These are phyloP conservation scores for Microcyclospora tardicrescens DNA, from an alignment of 2,329 filamentous ascomycete genomes.

Conservation along the genomic window DNA sequence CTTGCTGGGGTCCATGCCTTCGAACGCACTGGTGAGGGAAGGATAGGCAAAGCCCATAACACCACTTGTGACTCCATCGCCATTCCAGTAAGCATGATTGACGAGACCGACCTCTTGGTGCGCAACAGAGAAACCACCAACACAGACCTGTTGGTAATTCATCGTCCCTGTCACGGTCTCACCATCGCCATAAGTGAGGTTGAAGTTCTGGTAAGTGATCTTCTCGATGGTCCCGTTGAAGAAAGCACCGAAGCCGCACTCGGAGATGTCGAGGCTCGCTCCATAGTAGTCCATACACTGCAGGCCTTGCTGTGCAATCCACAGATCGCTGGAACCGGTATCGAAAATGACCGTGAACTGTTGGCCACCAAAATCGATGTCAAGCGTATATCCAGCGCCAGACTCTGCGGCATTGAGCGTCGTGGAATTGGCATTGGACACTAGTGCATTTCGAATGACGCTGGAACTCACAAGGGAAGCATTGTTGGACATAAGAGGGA, in stretches of 20 bases:
- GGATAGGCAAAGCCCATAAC: conserved; percentile 38
- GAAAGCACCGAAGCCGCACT: conserved; percentile 15
- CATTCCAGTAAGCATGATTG: conserved; percentile 29
- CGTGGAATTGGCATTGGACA: not conserved
- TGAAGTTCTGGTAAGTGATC: conserved; percentile 26
- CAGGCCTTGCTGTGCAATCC: conserved; percentile 23
- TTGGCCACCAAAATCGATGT: conserved; percentile 7
- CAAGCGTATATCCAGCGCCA: conserved; percentile 5
- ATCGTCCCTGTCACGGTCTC: conserved; percentile 25
- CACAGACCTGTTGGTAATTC: conserved; percentile 25
- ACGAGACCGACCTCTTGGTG: conserved; percentile 33
- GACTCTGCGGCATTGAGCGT: not conserved
- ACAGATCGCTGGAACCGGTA: conserved; percentile 33
- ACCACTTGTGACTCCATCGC: conserved; percentile 31
- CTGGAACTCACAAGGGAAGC: too few relatives aligned
- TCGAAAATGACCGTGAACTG: conserved; percentile 26
- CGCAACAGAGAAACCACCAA: conserved; percentile 30
- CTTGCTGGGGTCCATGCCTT: conserved; percentile 8
- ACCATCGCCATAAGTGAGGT: conserved; percentile 29
- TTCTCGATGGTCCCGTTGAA: conserved; percentile 19
- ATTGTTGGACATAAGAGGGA: too few relatives aligned
- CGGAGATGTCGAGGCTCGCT: conserved; percentile 2
- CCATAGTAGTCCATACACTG: conserved; percentile 22
- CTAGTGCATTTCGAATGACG: too few relatives aligned
- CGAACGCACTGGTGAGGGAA: conserved; percentile 27